A percentile compares a stretch with the other conserved stretches of the same genome.
These are phyloP conservation scores for Suillus weaverae DNA, from an alignment of 768 basidiomycete species.

Conservation along the genomic window DNA sequence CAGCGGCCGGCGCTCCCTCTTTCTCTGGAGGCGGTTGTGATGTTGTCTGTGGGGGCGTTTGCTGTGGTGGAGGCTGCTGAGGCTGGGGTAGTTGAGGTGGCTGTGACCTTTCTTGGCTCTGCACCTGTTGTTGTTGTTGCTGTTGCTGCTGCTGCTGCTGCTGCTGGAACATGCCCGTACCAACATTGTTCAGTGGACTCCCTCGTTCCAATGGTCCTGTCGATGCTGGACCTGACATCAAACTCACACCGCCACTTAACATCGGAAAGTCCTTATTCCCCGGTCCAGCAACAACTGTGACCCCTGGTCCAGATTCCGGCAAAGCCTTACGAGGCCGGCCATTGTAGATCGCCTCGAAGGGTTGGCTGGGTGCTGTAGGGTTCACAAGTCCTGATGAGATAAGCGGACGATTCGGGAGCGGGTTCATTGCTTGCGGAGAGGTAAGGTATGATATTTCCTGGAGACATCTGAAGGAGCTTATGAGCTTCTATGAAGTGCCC, in stretches of 20 bases:
- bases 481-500: constrained; percentile 12
- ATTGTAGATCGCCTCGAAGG: constrained; percentile 76
- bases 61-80: constrained; percentile 37
- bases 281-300: constrained; percentile 28
- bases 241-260: constrained; percentile 52
- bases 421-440: constrained; percentile 96
- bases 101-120: constrained; percentile 28
- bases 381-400: constrained; percentile 32
- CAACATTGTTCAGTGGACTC: constrained; percentile 35
- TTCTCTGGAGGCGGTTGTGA: constrained; percentile 13
- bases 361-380: constrained; percentile 23
- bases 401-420: constrained; percentile 84
- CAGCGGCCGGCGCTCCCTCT: constrained; percentile 12
- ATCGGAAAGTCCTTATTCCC: constrained; percentile 62
- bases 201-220: constrained; percentile 54
- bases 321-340: constrained; percentile 80
- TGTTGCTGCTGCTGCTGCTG: constrained; percentile 29
- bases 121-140: constrained; percentile 22
- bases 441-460: constrained; percentile 99
- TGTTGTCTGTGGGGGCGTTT: constrained; percentile 12
- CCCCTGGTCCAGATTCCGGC: constrained; percentile 49
- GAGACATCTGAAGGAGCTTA: constrained; percentile 63
- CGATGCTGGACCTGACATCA: constrained; percentile 52
- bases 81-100: constrained; percentile 37
- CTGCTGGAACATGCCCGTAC: constrained; percentile 43